Conservation (phyloP, 139 green algal species). For the Klebsormidium nitens region DNA sequence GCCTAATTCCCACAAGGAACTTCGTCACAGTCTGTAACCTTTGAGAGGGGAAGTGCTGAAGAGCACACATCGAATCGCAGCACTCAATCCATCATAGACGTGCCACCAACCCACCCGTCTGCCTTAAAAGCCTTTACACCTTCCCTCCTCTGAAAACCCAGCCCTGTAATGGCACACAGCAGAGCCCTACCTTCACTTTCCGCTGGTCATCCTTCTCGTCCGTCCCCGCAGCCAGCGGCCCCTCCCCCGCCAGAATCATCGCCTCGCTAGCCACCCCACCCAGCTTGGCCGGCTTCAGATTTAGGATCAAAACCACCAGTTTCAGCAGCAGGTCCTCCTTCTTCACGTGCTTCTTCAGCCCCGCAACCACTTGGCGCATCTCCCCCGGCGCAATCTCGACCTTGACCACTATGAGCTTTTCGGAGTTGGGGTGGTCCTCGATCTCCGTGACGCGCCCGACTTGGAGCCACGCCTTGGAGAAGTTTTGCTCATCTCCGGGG, state of each 20-base stretch:
- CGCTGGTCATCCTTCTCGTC: no score
- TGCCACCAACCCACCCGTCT: not conserved
- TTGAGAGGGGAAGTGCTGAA: not conserved
- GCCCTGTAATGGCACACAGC: not conserved
- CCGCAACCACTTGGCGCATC: slow-evolving; percentile 31
- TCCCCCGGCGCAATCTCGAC: slow-evolving; percentile 21
- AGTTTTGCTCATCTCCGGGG: no score
- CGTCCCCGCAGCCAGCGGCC: not conserved
- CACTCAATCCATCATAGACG: slow-evolving; percentile 1
- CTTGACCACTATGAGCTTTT: slow-evolving; percentile 36
- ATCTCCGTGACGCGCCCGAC: slow-evolving; percentile 19
- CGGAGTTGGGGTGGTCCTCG: slow-evolving; percentile 25
- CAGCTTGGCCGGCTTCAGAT: slow-evolving; percentile 38
- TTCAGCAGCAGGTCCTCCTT: slow-evolving; percentile 13
- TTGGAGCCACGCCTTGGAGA: no score
- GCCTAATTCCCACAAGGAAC: no score
- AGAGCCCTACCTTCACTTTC: slow-evolving; percentile 15
- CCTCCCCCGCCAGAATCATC: slow-evolving; percentile 31
- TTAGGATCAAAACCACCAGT: slow-evolving; percentile 16
- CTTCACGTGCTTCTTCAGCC: slow-evolving; percentile 25
- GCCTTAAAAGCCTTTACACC: not conserved
- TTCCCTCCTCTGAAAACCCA: not conserved
- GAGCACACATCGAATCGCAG: not conserved
- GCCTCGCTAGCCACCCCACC: slow-evolving; percentile 27
- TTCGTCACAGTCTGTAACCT: no score